Base-by-base conservation (phyloP, 257 asterid species). In the Nicotiana tabacum region DNA sequence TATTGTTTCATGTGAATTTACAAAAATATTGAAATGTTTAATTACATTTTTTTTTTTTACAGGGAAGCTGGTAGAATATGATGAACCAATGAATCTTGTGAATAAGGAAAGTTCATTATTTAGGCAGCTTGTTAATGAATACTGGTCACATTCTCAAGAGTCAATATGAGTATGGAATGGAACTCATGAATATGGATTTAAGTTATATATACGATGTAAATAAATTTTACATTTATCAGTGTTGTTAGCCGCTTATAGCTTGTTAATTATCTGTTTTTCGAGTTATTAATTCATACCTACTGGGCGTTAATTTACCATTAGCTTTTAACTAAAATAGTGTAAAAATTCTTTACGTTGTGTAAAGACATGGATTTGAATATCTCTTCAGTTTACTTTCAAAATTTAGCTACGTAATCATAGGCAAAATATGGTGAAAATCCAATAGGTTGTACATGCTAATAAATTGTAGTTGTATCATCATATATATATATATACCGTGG, bases 41-140 rank as follows among this genome's bases (percentile, higher is more conserved):
- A 16, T 18, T 35, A 35, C 33, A 33, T 12, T 4, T 27, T 16
- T 39, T 7, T 21, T 64, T 56, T 51, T 21, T 21, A 17, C 85
- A 87, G 90, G 90, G 43, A 85, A 64, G 43, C 60, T 85, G 68
- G 79, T 77, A 37, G 90, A 87, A 78, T 87, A 83, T 83, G 87
- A 83, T 21, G 5, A 65, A 12, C 90, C 90, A 78, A 61, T 61
- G 88, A 85, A 85, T 69, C 87, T 87, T 48, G 62, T 87, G 39
- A 83, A 65, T 43, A 77, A 77, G 35, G 68, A 85, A 37, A 68
- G 77, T 78, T 85, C 90, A 12, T 37, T 87, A 18, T 87, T 87
- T 79, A 83, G 88, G 53, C 88, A 85, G 70, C 88, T 87, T 77
- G 90, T 83, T 16, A 77, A 85, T 76, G 90, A 87, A 62, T 85